Base-by-base conservation (phyloP, 768 basidiomycete species). In the Sistotremastrum niveocremeum region DNA sequence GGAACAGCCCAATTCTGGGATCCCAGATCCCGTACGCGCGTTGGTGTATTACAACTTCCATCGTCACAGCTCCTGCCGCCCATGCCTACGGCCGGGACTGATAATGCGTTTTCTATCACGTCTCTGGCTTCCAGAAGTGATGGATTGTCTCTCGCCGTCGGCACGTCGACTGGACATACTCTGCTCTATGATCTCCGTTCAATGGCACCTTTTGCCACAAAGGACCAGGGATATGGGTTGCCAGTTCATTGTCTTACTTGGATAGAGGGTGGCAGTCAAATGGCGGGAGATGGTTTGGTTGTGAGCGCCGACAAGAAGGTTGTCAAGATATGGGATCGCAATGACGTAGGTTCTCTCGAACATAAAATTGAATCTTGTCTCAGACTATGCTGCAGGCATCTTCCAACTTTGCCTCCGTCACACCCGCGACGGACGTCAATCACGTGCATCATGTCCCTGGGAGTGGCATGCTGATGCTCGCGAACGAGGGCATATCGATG, bases 401-500 rank as follows among this genome's bases (percentile, higher is more conserved):
- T 6, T 70, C 72, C 31, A 99, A 99, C 62, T 88, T 97, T 53
- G 78, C 80, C 5, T 93, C 94, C 2, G 82, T 99, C 49, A 95
- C 88, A 6, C 90, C 95, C 7, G 81, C 87, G 1, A 74, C 74
- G 12, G 87, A 95, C 56, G 72, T 98, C 45, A 91, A 95, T 62
- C 79, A 93, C 55, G 68, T 98, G 12, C 87, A 94, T 58, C 84
- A 97, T 52, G 65, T 97, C 45, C 85, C 90, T 2, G 79, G 79
- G 6, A 90, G 87, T 46, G 95, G 95, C 7, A 65, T 99, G 33
- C 62, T 98, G 41, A 75, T 98, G 70, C 80, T 82, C 29, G 89
- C 95, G 20, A 95, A 95, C 61, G 95, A 99, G 61, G 86, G 89
- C n/a, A 88, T 94, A 43, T 85, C 88, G 56, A 86, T 98, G 83